Conservation (phyloP, 331 rosid species). For the Prunus yedoensis region DNA sequence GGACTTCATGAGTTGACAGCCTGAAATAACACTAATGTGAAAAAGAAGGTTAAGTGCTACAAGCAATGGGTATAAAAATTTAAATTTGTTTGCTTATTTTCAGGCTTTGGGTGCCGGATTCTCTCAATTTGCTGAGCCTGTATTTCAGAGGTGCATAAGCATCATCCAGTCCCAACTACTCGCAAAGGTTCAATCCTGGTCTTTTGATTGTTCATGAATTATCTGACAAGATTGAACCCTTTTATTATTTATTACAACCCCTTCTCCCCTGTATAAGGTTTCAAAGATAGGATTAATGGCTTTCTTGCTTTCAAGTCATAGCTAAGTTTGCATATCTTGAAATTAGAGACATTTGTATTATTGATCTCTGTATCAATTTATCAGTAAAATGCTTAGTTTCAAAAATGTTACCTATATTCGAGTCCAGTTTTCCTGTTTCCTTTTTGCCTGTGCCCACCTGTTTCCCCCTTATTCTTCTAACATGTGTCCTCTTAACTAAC, state of each 20-base stretch:
- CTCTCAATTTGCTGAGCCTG: slow-evolving; percentile 89
- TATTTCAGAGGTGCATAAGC: slow-evolving; percentile 91
- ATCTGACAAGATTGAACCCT: neutral
- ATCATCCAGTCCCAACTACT: slow-evolving; percentile 88
- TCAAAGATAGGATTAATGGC: neutral
- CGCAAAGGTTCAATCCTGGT: slow-evolving; percentile 63
- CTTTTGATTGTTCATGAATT: neutral
- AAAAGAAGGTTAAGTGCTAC: neutral
- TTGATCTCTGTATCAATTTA: neutral
- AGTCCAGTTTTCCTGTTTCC: no score
- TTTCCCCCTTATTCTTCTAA: no score
- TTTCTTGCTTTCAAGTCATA: neutral
- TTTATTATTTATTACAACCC: neutral
- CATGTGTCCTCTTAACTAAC: no score
- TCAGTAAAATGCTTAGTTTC: neutral
- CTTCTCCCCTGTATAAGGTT: no score
- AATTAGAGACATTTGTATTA: neutral
- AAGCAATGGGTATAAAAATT: slow-evolving; percentile 1
- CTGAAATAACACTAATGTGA: neutral
- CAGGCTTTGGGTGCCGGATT: slow-evolving; percentile 96
- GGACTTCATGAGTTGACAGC: neutral
- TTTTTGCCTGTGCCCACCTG: no score
- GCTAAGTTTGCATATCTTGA: neutral
- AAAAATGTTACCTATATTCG: neutral
- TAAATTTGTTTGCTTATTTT: slow-evolving; percentile 25